Percentiles rank a stretch among this genome's conserved stretches.
Conservation (phyloP, 768 basidiomycete species). For the Chalciporus chontae region DNA sequence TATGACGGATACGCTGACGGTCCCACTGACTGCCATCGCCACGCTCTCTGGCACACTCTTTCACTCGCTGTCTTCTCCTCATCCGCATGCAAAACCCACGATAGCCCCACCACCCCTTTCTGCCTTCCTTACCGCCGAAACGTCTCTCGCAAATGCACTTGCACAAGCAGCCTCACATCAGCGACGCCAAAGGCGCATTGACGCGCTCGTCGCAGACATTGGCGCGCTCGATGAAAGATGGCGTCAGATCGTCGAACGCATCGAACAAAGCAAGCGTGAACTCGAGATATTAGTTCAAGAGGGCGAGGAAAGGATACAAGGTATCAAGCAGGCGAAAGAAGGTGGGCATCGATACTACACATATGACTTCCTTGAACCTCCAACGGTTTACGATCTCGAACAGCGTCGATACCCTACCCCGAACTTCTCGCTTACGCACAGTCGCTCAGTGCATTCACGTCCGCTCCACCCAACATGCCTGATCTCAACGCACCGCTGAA, state of each 20-base stretch:
- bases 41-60: slow-evolving; percentile 66
- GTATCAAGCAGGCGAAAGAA: slow-evolving; percentile 68
- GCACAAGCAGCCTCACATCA: slow-evolving; percentile 69
- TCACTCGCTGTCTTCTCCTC: slow-evolving; percentile 65
- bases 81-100: slow-evolving; percentile 30
- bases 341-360: slow-evolving; percentile 42
- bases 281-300: slow-evolving; percentile 69
- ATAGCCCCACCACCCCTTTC: slow-evolving; percentile 43
- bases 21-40: slow-evolving; percentile 60
- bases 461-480: slow-evolving; percentile 86
- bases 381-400: not conserved
- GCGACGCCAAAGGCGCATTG: slow-evolving; percentile 70
- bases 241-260: slow-evolving; percentile 61
- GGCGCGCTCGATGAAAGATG: slow-evolving; percentile 62
- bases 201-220: slow-evolving; percentile 68
- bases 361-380: not conserved
- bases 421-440: slow-evolving; percentile 83
- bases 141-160: slow-evolving; percentile 61
- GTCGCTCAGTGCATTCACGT: slow-evolving; percentile 80
- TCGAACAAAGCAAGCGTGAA: slow-evolving; percentile 65
- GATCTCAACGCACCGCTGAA: slow-evolving; percentile 52
- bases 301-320: slow-evolving; percentile 67
- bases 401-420: slow-evolving; percentile 78
- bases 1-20: slow-evolving; percentile 61
- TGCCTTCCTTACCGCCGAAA: slow-evolving; percentile 62